Conservation (phyloP, 2,329 filamentous ascomycete species). For the Triangularia setosa region DNA sequence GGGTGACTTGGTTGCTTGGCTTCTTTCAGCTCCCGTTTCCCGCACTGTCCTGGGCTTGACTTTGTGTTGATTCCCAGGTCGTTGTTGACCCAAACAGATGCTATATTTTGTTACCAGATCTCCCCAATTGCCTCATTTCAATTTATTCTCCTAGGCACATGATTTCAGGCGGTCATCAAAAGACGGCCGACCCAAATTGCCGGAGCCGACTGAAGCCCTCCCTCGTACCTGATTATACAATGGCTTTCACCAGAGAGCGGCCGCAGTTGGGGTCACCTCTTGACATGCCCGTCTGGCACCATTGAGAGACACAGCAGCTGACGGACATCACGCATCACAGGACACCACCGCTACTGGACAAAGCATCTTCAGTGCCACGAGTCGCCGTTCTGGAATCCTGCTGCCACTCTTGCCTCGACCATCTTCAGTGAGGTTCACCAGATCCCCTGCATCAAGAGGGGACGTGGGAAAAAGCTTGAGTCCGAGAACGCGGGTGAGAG, state of each 20-base stretch:
- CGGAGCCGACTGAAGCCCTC: constrained; percentile 2
- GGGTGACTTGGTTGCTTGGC: background rate
- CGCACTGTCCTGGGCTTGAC: background rate
- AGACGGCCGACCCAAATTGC: constrained; percentile 11
- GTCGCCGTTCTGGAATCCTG: background rate
- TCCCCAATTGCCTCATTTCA: background rate
- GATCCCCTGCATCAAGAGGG: constrained; percentile 7
- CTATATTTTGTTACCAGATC: background rate
- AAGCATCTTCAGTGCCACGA: background rate
- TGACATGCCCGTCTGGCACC: background rate
- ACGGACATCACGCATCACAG: background rate
- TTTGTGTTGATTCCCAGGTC: background rate
- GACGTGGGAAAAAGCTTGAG: background rate
- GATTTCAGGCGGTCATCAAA: background rate
- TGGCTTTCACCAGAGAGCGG: background rate
- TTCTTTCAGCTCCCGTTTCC: background rate
- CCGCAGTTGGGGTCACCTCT: background rate
- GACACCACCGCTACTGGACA: background rate
- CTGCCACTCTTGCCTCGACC: background rate
- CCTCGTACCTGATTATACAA: background rate
- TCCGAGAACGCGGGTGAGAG: background rate
- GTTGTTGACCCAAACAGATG: background rate
- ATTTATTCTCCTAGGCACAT: background rate
- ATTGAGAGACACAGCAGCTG: background rate
- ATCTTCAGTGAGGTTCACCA: background rate